These are phyloP conservation scores for Leccinum subrobustum DNA, from an alignment of 1,284 basidiomycete species.

Conservation along the genomic window DNA sequence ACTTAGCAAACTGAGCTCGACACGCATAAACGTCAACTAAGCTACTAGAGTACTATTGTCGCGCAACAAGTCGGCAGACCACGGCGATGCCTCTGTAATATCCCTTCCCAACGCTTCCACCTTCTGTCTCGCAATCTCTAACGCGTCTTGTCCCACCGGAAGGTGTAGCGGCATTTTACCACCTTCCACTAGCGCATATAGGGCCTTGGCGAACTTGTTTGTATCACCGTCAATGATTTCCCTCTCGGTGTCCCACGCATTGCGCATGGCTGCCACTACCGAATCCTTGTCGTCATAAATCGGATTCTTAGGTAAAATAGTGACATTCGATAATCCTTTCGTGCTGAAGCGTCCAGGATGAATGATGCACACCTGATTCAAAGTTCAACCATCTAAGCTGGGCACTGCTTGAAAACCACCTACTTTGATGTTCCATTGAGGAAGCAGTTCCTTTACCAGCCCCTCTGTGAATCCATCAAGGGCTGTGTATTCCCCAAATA, in stretches of 20 bases:
- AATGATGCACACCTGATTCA: slow-evolving; percentile 19
- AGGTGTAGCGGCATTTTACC: slow-evolving; percentile 7
- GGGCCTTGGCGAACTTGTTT: slow-evolving; percentile 1
- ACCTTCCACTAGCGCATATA: slow-evolving; percentile 1
- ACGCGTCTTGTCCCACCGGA: slow-evolving; percentile 11
- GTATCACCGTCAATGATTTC: not conserved
- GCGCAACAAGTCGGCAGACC: slow-evolving; percentile 11
- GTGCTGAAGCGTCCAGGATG: slow-evolving; percentile 7
- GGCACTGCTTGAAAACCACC: not conserved
- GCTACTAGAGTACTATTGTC: not conserved
- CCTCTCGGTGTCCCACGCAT: not conserved
- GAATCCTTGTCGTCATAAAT: not conserved
- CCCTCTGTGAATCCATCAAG: slow-evolving; percentile 19
- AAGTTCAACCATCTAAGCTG: not conserved
- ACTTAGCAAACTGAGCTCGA: too few relatives aligned
- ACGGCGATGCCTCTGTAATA: slow-evolving; percentile 1
- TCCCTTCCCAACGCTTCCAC: not conserved
- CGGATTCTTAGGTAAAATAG: not conserved
- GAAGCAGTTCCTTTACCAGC: slow-evolving; percentile 18
- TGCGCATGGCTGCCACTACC: not conserved
- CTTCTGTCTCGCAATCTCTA: not conserved
- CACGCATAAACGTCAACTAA: not conserved
- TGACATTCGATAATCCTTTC: not conserved
- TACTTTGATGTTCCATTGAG: slow-evolving; percentile 26
- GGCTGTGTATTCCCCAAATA: slow-evolving; percentile 1